These are phyloP conservation scores for Stagonosporopsis chrysanthemi DNA, from an alignment of 2,329 filamentous ascomycete species.

Conservation along the genomic window DNA sequence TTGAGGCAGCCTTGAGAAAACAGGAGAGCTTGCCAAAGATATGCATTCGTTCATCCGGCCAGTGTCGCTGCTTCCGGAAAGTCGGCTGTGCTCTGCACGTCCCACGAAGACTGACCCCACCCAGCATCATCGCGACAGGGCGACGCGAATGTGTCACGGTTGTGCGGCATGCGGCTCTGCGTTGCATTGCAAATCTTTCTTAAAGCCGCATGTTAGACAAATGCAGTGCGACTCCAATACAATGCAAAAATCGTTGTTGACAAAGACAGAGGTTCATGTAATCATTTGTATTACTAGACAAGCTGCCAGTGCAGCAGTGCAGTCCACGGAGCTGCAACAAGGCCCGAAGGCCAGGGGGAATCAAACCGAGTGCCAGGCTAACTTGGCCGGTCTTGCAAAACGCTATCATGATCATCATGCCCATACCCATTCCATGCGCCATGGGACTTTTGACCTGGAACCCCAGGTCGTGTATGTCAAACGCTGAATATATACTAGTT, in stretches of 20 bases:
- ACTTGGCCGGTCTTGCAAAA: slow-evolving; percentile 19
- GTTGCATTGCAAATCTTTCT: slow-evolving; percentile 1
- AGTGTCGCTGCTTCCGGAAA: slow-evolving; percentile 10
- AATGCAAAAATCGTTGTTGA: neutral
- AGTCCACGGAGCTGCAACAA: slow-evolving; percentile 11
- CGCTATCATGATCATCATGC: slow-evolving; percentile 32
- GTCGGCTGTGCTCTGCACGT: slow-evolving; percentile 7
- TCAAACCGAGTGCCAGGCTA: slow-evolving; percentile 20
- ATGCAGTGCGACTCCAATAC: neutral
- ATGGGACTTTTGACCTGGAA: slow-evolving; percentile 14
- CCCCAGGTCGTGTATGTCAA: slow-evolving; percentile 18
- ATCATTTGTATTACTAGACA: slow-evolving; percentile 15
- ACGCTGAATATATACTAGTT: slow-evolving; percentile 19
- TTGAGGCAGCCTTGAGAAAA: neutral
- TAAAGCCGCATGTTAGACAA: slow-evolving; percentile 2
- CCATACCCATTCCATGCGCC: slow-evolving; percentile 16
- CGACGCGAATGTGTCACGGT: slow-evolving; percentile 6
- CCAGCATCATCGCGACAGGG: slow-evolving; percentile 1
- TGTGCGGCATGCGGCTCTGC: slow-evolving; percentile 20
- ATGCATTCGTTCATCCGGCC: slow-evolving; percentile 1
- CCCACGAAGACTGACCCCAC: slow-evolving; percentile 12
- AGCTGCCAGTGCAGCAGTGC: slow-evolving; percentile 8
- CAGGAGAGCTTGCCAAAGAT: neutral
- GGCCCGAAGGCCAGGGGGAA: slow-evolving; percentile 18
- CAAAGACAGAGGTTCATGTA: slow-evolving; percentile 1